Evolutionary conservation across 169 alveolate species (phyloP).

Genomic region (Miamiensis avidus): DNA sequence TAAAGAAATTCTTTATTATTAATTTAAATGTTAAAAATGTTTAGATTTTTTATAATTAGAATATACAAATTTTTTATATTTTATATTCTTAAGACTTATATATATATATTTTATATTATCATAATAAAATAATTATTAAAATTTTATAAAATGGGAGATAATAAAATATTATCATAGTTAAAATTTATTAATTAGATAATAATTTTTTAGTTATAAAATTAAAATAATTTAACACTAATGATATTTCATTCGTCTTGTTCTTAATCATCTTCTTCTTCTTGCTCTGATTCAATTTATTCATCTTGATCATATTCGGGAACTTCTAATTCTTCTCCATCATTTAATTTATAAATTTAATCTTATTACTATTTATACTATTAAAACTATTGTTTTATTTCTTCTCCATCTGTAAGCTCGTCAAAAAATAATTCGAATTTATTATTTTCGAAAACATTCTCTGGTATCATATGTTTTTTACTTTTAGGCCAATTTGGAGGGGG

Average conservation of each 20-base stretch:
- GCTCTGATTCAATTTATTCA: constrained; percentile 16
- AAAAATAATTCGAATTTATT: constrained; percentile 65
- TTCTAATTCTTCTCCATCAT: background rate
- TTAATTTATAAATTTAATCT: background rate
- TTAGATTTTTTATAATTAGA: too few relatives aligned
- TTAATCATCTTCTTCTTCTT: constrained; percentile 15
- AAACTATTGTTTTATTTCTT: background rate
- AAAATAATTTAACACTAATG: too few relatives aligned
- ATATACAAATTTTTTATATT: background rate
- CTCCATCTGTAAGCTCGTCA: constrained; percentile 30
- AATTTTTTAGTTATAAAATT: too few relatives aligned
- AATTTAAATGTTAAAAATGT: too few relatives aligned
- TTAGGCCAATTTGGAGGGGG: constrained; percentile 73
- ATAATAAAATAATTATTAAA: too few relatives aligned
- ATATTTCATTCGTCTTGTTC: constrained; percentile 9
- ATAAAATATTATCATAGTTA: too few relatives aligned
- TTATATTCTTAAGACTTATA: too few relatives aligned
- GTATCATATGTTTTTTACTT: constrained; percentile 48
- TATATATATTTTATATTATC: too few relatives aligned
- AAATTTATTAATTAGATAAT: too few relatives aligned
- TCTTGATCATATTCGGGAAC: constrained; percentile 3
- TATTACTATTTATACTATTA: background rate
- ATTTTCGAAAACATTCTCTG: constrained; percentile 53
- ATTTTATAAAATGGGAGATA: too few relatives aligned
- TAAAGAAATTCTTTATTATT: too few relatives aligned